A percentile compares a stretch with the other conserved stretches of the same genome.
These are phyloP conservation scores for Paramyrothecium roridum DNA, from an alignment of 2,329 filamentous ascomycete genomes.

Conservation along the genomic window DNA sequence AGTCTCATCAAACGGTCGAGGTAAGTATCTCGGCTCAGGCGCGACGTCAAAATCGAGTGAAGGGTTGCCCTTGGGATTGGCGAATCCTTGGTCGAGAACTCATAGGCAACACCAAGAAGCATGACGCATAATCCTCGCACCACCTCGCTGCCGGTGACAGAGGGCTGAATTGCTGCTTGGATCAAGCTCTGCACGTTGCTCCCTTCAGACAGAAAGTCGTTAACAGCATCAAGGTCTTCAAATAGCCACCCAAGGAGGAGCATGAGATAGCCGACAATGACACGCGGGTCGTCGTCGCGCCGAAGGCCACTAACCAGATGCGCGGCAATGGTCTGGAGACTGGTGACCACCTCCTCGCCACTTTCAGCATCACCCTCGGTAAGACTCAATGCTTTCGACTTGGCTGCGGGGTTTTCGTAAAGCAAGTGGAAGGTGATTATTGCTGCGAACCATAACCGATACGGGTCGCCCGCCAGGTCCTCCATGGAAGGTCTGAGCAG, in stretches of 20 bases:
- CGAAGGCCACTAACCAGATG: conserved; percentile 81
- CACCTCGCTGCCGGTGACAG: conserved; percentile 57
- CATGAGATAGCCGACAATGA: conserved; percentile 85
- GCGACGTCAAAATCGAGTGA: conserved; percentile 71
- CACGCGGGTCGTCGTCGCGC: conserved; percentile 71
- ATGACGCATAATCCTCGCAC: conserved; percentile 81
- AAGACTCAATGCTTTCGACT: conserved; percentile 74
- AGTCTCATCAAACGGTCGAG: conserved; percentile 77
- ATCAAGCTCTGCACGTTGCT: conserved; percentile 87
- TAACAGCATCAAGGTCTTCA: conserved; percentile 85
- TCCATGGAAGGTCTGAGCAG: conserved; percentile 66
- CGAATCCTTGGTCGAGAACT: conserved; percentile 97
- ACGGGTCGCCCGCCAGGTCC: conserved; percentile 70
- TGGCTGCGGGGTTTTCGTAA: conserved; percentile 75
- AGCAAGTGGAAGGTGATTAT: conserved; percentile 84
- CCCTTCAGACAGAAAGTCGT: conserved; percentile 88
- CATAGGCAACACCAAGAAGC: conserved; percentile 84
- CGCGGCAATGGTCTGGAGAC: conserved; percentile 82
- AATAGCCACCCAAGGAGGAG: conserved; percentile 86
- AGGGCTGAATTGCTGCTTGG: conserved; percentile 64
- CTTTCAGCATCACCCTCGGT: conserved; percentile 84
- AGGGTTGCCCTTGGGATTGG: conserved; percentile 79
- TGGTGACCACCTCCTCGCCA: conserved; percentile 93
- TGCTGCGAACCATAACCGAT: conserved; percentile 85
- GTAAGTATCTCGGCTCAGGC: conserved; percentile 83